phyloP scores from a whole-genome alignment of 169 alveolate genomes.

The Babesia bigemina region DNA sequence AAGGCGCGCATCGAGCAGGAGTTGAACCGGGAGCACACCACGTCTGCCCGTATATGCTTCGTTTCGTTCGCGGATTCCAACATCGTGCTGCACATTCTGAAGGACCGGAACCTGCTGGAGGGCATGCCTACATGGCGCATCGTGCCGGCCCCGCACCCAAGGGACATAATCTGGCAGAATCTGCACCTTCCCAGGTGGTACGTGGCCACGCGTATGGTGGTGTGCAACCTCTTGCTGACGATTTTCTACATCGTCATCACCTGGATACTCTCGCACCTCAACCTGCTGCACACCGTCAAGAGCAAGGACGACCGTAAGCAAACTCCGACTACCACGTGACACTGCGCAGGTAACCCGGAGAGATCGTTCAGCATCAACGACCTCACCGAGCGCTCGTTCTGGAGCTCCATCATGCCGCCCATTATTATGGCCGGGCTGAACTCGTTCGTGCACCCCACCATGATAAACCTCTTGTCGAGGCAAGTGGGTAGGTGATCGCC shows the following conservation, averaged over 20 bases:
- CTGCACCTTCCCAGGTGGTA: constrained; percentile 37
- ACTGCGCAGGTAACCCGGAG: not conserved
- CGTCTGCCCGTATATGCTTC: constrained; percentile 60
- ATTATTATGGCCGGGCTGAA: constrained; percentile 54
- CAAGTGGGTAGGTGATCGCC: constrained; percentile 33
- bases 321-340: not conserved
- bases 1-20: constrained; percentile 53
- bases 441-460: constrained; percentile 64
- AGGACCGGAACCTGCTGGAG: constrained; percentile 59
- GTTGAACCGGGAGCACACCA: constrained; percentile 31
- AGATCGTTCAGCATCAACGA: constrained; percentile 23
- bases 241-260: constrained; percentile 52
- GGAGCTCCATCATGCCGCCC: constrained; percentile 66
- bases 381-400: constrained; percentile 43
- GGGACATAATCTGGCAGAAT: constrained; percentile 62
- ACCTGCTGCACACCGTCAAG: constrained; percentile 46
- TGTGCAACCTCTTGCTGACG: constrained; percentile 24
- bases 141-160: constrained; percentile 73
- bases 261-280: constrained; percentile 46
- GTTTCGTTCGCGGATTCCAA: constrained; percentile 69
- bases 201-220: constrained; percentile 32
- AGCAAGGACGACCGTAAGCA: constrained; percentile 8
- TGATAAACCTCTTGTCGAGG: constrained; percentile 51
- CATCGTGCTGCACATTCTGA: constrained; percentile 60
- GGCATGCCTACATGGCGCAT: constrained; percentile 59